Percentiles rank a stretch among this genome's conserved stretches.
phyloP scores from a whole-genome alignment of 2,329 filamentous ascomycete species.

The Colletotrichum camelliae region DNA sequence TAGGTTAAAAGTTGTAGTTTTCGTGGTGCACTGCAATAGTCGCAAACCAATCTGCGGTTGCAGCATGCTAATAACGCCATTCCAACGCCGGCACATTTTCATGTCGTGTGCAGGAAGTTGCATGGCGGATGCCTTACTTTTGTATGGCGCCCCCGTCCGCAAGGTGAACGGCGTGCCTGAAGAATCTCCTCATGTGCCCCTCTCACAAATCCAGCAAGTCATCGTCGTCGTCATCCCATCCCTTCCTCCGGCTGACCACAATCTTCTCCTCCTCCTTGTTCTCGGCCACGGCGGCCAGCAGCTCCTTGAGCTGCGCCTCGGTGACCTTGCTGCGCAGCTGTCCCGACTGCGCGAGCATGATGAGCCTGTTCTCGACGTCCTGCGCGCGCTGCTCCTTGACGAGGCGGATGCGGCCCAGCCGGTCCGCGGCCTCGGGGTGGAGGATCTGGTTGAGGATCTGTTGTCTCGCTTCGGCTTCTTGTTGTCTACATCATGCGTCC shows the following conservation, averaged over 20 bases:
- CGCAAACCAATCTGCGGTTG: conserved; percentile 6
- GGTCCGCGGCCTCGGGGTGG: conserved; percentile 90
- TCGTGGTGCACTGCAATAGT: neutral
- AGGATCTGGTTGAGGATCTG: conserved; percentile 91
- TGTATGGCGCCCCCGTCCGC: neutral
- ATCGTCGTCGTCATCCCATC: conserved; percentile 85
- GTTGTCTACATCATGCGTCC: conserved; percentile 38
- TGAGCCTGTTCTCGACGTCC: conserved; percentile 90
- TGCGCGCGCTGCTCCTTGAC: conserved; percentile 91
- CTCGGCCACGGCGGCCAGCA: conserved; percentile 85
- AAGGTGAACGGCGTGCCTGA: neutral
- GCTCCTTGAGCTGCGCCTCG: conserved; percentile 91
- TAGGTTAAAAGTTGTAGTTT: neutral
- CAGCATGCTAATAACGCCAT: conserved; percentile 15
- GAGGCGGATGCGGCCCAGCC: conserved; percentile 90
- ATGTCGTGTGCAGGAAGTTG: neutral
- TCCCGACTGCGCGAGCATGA: conserved; percentile 87
- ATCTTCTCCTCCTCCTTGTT: conserved; percentile 83
- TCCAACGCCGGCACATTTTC: conserved; percentile 8
- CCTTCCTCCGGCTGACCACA: conserved; percentile 83
- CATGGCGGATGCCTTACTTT: neutral
- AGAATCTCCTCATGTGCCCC: neutral
- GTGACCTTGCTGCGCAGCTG: conserved; percentile 89
- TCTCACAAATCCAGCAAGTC: conserved; percentile 68
- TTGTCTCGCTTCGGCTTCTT: conserved; percentile 71